Percentiles rank a stretch among this genome's conserved stretches.
Conservation (phyloP, 2,329 filamentous ascomycete genomes). For the Lecanicillium sp. region DNA sequence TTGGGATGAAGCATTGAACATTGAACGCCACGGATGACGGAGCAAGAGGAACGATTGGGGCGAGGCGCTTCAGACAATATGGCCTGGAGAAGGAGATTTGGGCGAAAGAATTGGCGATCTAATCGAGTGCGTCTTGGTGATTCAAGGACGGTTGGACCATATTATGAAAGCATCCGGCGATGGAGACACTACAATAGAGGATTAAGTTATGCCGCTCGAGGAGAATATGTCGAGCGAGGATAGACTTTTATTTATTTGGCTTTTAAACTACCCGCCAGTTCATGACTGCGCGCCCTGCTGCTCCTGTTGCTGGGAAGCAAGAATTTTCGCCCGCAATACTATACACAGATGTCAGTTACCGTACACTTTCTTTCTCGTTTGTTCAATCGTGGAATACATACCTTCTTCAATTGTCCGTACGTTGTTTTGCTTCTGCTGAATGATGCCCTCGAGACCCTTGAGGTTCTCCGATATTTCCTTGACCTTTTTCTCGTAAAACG, state of each 20-base stretch:
- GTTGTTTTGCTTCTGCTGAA: constrained; percentile 71
- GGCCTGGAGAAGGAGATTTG: constrained; percentile 21
- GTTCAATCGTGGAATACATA: constrained; percentile 21
- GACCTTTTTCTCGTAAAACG: constrained; percentile 51
- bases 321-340: constrained; percentile 32
- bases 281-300: constrained; percentile 17
- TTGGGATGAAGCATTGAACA: constrained; percentile 31
- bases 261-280: background rate
- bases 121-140: constrained; percentile 20
- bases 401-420: constrained; percentile 84
- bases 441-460: constrained; percentile 48
- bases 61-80: constrained; percentile 19
- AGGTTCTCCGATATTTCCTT: constrained; percentile 45
- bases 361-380: background rate
- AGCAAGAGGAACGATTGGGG: constrained; percentile 21
- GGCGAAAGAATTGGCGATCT: constrained; percentile 21
- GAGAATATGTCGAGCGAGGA: constrained; percentile 1
- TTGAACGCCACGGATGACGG: constrained; percentile 14
- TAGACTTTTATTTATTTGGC: constrained; percentile 1
- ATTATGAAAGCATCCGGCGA: background rate
- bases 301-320: constrained; percentile 22
- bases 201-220: background rate
- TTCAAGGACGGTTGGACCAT: constrained; percentile 20
- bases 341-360: background rate
- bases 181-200: background rate